Evolutionary conservation across 2,329 filamentous ascomycete species (phyloP), one percentile per base, ranked within the genome.

Genomic region (Aspergillus texensis): DNA sequence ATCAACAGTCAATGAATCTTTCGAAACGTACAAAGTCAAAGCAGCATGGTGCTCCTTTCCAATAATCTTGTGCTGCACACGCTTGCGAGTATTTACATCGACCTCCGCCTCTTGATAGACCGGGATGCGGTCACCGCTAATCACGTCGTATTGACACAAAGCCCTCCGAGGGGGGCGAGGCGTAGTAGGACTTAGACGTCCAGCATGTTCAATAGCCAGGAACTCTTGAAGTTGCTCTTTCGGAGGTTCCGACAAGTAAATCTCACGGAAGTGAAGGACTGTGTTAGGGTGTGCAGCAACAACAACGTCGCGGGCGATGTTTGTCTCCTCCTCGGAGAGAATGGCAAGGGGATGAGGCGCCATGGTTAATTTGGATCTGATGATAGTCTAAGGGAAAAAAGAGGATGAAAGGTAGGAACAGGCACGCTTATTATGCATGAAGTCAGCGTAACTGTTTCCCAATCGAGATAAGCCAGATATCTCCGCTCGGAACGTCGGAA

Each of bases 71-170:
- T 84, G 80, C 8, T 75, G 75, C 1, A 84, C 74, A 5, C 79
- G 74, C 63, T 77, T 77, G 34, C 74, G 78, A 9, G 73, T 67
- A 12, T 77, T 78, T 16, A 86, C 68, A 68, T 86, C 83, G 10
- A 86, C 77, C 34, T 85, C 72, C 0, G 84, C 82, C 68, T 88
- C 86, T 50, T 84, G 79, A 66, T 86, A 88, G 58, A 83, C 81
- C 6, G 83, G 83, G 8, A 83, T 75, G 48, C 81, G 83, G 48
- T 85, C 82, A 6, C 73, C 69, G 1, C 84, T 82, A 62, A 87
- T 81, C 56, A 88, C 80, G 74, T 85, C 85, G 75, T 88, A 89
- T 66, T 84, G 81, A 39, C 84, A 83, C 52, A 83, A 79, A 2
- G 85, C 86, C 57, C 84, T 70, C 34, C 85, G 79, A 9, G 81